A percentile compares a stretch with the other conserved stretches of the same genome.
Conservation (phyloP, 495 filamentous ascomycete genomes). For the Articulospora tetracladia region DNA sequence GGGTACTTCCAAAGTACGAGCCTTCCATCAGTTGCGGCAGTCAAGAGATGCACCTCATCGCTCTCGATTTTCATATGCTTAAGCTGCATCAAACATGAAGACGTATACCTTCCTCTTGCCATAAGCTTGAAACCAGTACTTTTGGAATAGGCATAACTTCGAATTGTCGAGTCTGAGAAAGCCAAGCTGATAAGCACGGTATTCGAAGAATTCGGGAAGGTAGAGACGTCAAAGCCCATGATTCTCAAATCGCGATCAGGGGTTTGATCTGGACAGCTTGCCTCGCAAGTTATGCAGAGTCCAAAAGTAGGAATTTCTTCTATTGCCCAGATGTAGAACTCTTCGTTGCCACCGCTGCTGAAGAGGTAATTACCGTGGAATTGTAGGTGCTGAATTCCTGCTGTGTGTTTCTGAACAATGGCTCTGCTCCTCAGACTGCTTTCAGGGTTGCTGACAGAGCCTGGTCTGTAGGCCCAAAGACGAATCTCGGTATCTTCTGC, state of each 20-base stretch:
- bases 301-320: slow-evolving; percentile 46
- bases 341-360: slow-evolving; percentile 80
- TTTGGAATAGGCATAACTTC: slow-evolving; percentile 58
- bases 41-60: slow-evolving; percentile 39
- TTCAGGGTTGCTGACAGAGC: neutral
- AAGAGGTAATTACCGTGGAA: slow-evolving; percentile 74
- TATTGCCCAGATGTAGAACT: slow-evolving; percentile 82
- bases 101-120: slow-evolving; percentile 60
- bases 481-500: slow-evolving; percentile 87
- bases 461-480: slow-evolving; percentile 46
- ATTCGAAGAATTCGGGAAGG: slow-evolving; percentile 25
- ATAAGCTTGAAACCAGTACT: slow-evolving; percentile 49
- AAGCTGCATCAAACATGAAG: slow-evolving; percentile 74
- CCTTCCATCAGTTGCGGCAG: slow-evolving; percentile 43
- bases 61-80: slow-evolving; percentile 26
- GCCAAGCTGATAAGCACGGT: slow-evolving; percentile 59
- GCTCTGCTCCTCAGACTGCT: slow-evolving; percentile 41
- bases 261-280: slow-evolving; percentile 53
- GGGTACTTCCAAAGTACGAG: slow-evolving; percentile 33
- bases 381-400: slow-evolving; percentile 76
- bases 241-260: slow-evolving; percentile 71
- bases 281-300: slow-evolving; percentile 54
- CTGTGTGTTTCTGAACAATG: slow-evolving; percentile 69
- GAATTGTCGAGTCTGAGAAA: slow-evolving; percentile 76
- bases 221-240: slow-evolving; percentile 61